Conservation (phyloP, 768 basidiomycete species). For the Austroboletus eburneus region DNA sequence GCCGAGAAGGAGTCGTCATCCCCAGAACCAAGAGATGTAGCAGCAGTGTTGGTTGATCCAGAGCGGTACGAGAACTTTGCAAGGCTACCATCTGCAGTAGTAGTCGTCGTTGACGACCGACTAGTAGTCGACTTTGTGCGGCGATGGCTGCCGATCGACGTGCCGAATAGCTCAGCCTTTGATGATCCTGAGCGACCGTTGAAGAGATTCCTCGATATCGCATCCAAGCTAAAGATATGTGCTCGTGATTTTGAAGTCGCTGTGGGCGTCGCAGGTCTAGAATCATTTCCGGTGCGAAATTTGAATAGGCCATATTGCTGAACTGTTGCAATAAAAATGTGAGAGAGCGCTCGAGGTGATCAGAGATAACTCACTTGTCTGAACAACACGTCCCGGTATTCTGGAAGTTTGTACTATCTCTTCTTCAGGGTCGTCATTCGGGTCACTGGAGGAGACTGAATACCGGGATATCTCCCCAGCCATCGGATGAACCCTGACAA, state of each 20-base stretch:
- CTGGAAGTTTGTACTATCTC: constrained; percentile 77
- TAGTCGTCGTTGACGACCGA: constrained; percentile 70
- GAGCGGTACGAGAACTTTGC: constrained; percentile 71
- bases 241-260: constrained; percentile 66
- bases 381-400: constrained; percentile 70
- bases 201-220: constrained; percentile 87
- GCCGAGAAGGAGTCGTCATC: constrained; percentile 59
- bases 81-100: constrained; percentile 62
- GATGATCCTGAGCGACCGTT: constrained; percentile 61
- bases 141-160: constrained; percentile 62
- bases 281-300: constrained; percentile 72
- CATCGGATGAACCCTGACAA: constrained; percentile 79
- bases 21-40: constrained; percentile 55
- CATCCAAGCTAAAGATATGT: constrained; percentile 87
- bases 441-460: constrained; percentile 70
- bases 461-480: constrained; percentile 79
- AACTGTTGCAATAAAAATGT: constrained; percentile 40
- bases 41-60: constrained; percentile 58
- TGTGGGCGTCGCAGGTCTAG: constrained; percentile 84
- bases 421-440: constrained; percentile 69
- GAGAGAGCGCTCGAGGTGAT: not conserved
- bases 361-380: constrained; percentile 63
- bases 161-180: constrained; percentile 73
- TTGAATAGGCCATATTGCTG: constrained; percentile 89
- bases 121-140: constrained; percentile 61